phyloP scores from a whole-genome alignment of 345 rosid species.

The Geranium brycei region DNA sequence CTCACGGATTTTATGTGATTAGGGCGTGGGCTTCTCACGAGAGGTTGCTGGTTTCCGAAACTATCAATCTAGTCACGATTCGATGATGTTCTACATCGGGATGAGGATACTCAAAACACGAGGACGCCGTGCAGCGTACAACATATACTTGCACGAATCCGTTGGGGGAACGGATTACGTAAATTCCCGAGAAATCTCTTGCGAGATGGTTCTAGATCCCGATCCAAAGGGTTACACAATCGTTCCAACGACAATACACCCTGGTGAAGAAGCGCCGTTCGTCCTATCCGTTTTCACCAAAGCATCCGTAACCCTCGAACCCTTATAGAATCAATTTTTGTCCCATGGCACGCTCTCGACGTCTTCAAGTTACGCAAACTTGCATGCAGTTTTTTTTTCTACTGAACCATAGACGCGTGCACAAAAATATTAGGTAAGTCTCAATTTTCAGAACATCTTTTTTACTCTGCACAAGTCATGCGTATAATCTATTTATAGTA shows the following conservation, averaged over 20 bases:
- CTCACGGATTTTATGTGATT: slow-evolving; percentile 7
- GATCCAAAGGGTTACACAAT: slow-evolving; percentile 99
- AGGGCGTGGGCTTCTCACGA: slow-evolving; percentile 99
- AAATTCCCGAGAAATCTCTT: slow-evolving; percentile 97
- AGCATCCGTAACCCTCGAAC: slow-evolving; percentile 70
- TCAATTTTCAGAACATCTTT: background rate
- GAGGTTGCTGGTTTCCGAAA: slow-evolving; percentile 87
- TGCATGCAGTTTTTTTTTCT: slow-evolving; percentile 13
- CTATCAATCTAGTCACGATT: slow-evolving; percentile 90
- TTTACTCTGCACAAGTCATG: too few relatives aligned
- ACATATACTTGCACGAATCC: slow-evolving; percentile 92
- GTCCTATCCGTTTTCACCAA: slow-evolving; percentile 94
- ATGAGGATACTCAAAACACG: slow-evolving; percentile 98
- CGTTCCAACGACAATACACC: slow-evolving; percentile 96
- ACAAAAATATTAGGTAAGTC: slow-evolving; percentile 17
- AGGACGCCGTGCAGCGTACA: slow-evolving; percentile 89
- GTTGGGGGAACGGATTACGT: slow-evolving; percentile 99
- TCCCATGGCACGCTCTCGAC: slow-evolving; percentile 13
- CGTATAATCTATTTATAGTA: too few relatives aligned
- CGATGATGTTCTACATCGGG: slow-evolving; percentile 90
- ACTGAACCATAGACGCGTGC: slow-evolving; percentile 11
- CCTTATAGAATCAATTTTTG: slow-evolving; percentile 32
- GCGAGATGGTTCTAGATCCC: slow-evolving; percentile 99
- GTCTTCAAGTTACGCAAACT: background rate
- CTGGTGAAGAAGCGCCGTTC: slow-evolving; percentile 99